Conservation (phyloP, 768 basidiomycete genomes). For the Dacryopinax primogenitus region DNA sequence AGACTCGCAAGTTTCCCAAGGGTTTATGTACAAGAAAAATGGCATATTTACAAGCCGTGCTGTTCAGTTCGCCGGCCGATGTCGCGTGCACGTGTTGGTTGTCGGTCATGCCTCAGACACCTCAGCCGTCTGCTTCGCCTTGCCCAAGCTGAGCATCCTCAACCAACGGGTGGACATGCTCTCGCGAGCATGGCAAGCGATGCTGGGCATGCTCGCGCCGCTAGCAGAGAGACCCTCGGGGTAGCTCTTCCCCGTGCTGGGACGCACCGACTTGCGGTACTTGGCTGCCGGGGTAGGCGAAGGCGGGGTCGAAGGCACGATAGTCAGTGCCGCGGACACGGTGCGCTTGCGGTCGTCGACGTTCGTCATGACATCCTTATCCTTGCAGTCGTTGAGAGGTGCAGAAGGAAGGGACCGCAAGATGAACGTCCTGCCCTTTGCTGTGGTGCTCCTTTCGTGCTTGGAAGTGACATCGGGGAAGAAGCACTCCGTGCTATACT, state of each 20-base stretch:
- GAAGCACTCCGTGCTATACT: conserved; percentile 1
- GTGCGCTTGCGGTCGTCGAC: conserved; percentile 2
- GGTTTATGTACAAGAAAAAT: conserved; percentile 4
- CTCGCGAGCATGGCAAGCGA: not conserved
- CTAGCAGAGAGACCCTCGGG: conserved; percentile 1
- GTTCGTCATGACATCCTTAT: not conserved
- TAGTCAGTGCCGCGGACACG: not conserved
- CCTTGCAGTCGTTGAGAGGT: conserved; percentile 6
- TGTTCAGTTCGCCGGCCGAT: not conserved
- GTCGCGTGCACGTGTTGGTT: not conserved
- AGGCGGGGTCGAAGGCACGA: not conserved
- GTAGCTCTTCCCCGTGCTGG: conserved; percentile 3
- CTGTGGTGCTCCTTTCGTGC: conserved; percentile 6
- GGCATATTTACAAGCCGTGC: not conserved
- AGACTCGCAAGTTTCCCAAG: conserved; percentile 9
- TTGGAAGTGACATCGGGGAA: not conserved
- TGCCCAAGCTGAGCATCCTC: conserved; percentile 4
- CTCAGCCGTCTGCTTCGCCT: not conserved
- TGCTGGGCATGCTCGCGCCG: conserved; percentile 8
- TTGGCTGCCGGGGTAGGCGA: not conserved
- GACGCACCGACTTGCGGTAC: conserved; percentile 4
- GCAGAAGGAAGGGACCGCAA: not conserved
- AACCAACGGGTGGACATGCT: conserved; percentile 7
- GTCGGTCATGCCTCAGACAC: not conserved
- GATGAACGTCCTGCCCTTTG: conserved; percentile 1